phyloP scores from a whole-genome alignment of 768 basidiomycete genomes.

The Trametopsis cervina region DNA sequence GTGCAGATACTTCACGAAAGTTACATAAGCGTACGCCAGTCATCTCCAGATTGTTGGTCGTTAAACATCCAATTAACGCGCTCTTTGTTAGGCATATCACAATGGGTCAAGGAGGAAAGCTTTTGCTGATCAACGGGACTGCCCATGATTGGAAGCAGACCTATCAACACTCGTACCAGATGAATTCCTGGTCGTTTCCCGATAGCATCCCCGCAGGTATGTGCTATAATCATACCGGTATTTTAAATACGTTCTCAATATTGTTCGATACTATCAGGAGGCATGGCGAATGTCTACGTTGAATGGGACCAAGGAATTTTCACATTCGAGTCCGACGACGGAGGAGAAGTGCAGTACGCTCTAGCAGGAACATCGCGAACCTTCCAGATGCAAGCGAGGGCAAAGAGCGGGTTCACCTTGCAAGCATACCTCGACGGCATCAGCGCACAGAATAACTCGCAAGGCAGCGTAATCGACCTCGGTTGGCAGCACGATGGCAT shows the following conservation, averaged over 20 bases:
- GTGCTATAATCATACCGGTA: no score
- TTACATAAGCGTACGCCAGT: no score
- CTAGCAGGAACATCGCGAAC: slow-evolving; percentile 3
- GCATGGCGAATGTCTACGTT: background rate
- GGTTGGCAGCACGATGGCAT: slow-evolving; percentile 7
- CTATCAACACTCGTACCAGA: slow-evolving; percentile 2
- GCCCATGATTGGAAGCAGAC: slow-evolving; percentile 7
- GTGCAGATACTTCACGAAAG: no score
- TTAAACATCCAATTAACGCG: no score
- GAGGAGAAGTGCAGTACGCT: slow-evolving; percentile 2
- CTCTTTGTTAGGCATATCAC: no score
- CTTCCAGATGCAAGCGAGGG: slow-evolving; percentile 7
- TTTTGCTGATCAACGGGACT: slow-evolving; percentile 5
- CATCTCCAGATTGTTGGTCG: no score
- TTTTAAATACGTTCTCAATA: no score
- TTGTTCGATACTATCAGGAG: background rate
- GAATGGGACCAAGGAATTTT: slow-evolving; percentile 5
- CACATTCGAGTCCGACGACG: background rate
- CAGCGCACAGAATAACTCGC: slow-evolving; percentile 1
- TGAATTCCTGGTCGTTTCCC: slow-evolving; percentile 7
- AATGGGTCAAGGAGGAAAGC: slow-evolving; percentile 7
- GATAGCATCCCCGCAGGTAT: slow-evolving; percentile 5
- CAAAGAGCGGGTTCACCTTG: background rate
- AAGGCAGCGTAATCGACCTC: slow-evolving; percentile 7
- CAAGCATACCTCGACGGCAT: slow-evolving; percentile 3